phyloP scores from a whole-genome alignment of 2,329 filamentous ascomycete genomes.

The Aspergillus amoenus region DNA sequence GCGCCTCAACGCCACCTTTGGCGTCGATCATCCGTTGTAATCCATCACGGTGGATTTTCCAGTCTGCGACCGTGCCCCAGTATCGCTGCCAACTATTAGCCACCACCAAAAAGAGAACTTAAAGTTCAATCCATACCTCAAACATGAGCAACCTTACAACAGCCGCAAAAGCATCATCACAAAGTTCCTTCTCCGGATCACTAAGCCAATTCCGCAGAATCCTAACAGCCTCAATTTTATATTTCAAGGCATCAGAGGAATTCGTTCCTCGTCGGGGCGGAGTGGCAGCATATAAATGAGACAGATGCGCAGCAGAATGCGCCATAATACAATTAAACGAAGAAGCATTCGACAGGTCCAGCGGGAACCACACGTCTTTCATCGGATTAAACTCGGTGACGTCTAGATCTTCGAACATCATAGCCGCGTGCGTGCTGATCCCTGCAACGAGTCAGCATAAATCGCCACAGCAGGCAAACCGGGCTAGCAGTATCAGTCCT shows the following conservation, averaged over 20 bases:
- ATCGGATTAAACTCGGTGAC: constrained; percentile 37
- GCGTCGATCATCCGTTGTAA: constrained; percentile 35
- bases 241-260: constrained; percentile 25
- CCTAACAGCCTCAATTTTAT: constrained; percentile 37
- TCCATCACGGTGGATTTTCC: constrained; percentile 34
- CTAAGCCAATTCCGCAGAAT: constrained; percentile 36
- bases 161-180: constrained; percentile 36
- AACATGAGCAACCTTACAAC: constrained; percentile 34
- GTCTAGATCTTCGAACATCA: constrained; percentile 33
- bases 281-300: constrained; percentile 31
- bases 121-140: constrained; percentile 22
- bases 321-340: constrained; percentile 45
- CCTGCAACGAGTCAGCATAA: constrained; percentile 17
- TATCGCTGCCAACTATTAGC: constrained; percentile 23
- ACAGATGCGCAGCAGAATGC: constrained; percentile 41
- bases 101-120: no score
- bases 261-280: constrained; percentile 24
- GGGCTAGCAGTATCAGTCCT: no score
- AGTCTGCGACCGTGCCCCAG: constrained; percentile 34
- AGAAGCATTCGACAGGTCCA: constrained; percentile 43
- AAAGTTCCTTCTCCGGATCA: constrained; percentile 30
- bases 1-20: constrained; percentile 28
- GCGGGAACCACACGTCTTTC: constrained; percentile 42
- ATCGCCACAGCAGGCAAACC: no score
- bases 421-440: constrained; percentile 31